A percentile compares a stretch with the other conserved stretches of the same genome.
These are phyloP conservation scores for Lentinus brumalis DNA, from an alignment of 768 basidiomycete species.

Conservation along the genomic window DNA sequence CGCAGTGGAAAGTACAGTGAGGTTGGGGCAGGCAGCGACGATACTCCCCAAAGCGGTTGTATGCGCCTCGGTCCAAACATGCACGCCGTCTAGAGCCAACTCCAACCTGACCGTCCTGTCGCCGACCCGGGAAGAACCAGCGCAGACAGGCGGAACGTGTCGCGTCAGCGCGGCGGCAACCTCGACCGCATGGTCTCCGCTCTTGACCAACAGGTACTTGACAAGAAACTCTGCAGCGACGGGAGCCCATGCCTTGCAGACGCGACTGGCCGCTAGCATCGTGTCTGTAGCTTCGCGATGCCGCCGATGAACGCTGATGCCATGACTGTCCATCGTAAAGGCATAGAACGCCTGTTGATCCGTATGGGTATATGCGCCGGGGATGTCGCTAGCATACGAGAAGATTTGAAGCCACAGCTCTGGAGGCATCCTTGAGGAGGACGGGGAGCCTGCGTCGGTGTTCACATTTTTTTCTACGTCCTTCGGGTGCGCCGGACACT, in stretches of 20 bases:
- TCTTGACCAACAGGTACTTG: conserved; percentile 19
- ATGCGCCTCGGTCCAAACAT: conserved; percentile 17
- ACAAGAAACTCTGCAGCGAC: conserved; percentile 16
- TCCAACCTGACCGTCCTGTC: conserved; percentile 18
- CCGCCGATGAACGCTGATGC: conserved; percentile 16
- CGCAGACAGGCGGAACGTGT: background rate
- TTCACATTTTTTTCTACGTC: background rate
- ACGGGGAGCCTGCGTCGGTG: background rate
- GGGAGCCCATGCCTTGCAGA: conserved; percentile 19
- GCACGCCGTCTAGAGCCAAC: conserved; percentile 21
- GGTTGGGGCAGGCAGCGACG: conserved; percentile 14
- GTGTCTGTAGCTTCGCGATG: conserved; percentile 17
- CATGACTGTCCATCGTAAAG: conserved; percentile 17
- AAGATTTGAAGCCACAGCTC: conserved; percentile 23
- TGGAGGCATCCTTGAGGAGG: background rate
- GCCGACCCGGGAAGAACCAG: background rate
- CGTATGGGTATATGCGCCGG: conserved; percentile 13
- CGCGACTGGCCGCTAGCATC: conserved; percentile 16
- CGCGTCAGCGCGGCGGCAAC: conserved; percentile 6
- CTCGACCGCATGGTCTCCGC: conserved; percentile 17
- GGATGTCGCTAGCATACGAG: conserved; percentile 15
- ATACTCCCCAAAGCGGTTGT: conserved; percentile 13
- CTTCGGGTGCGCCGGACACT: background rate
- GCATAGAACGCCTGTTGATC: conserved; percentile 7
- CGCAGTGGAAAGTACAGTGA: conserved; percentile 21